Percentiles rank a stretch among this genome's conserved stretches.
phyloP scores from a whole-genome alignment of 1,139 yeast species.

The Spathaspora sp. region DNA sequence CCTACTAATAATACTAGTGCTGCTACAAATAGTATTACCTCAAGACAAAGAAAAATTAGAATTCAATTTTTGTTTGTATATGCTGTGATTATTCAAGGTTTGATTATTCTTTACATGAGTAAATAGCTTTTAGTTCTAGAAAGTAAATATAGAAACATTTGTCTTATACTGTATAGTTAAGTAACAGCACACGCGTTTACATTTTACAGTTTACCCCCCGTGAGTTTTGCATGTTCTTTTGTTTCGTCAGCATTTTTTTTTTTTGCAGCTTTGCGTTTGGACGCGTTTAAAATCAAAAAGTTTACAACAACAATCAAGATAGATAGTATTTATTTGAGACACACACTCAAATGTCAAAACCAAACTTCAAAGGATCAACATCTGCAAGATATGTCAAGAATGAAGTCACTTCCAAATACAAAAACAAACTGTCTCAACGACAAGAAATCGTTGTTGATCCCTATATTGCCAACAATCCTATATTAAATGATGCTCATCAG shows the following conservation, averaged over 20 bases:
- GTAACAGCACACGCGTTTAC: neutral
- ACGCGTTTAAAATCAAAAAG: neutral
- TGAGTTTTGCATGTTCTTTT: neutral
- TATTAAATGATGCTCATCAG: slow-evolving; percentile 40
- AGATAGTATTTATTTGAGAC: neutral
- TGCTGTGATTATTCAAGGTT: slow-evolving; percentile 77
- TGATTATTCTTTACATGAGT: slow-evolving; percentile 40
- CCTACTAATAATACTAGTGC: slow-evolving; percentile 43
- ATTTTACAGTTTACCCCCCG: neutral
- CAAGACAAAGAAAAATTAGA: slow-evolving; percentile 75
- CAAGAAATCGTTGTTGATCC: slow-evolving; percentile 20
- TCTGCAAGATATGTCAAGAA: slow-evolving; percentile 59
- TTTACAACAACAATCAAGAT: too few species aligned
- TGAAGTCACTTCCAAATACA: slow-evolving; percentile 14
- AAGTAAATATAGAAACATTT: too few species aligned
- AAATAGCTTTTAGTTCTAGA: slow-evolving; percentile 16
- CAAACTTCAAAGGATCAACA: slow-evolving; percentile 45
- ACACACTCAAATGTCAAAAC: slow-evolving; percentile 9
- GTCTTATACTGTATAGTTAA: neutral
- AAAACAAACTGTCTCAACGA: slow-evolving; percentile 13
- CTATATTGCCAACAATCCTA: slow-evolving; percentile 34
- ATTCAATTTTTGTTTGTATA: slow-evolving; percentile 85
- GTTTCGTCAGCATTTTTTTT: neutral
- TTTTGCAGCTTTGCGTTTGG: neutral
- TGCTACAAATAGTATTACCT: slow-evolving; percentile 47